Evolutionary conservation across 78 protist species (phyloP).

Genomic region (Dictyostelium brefeldianum): DNA sequence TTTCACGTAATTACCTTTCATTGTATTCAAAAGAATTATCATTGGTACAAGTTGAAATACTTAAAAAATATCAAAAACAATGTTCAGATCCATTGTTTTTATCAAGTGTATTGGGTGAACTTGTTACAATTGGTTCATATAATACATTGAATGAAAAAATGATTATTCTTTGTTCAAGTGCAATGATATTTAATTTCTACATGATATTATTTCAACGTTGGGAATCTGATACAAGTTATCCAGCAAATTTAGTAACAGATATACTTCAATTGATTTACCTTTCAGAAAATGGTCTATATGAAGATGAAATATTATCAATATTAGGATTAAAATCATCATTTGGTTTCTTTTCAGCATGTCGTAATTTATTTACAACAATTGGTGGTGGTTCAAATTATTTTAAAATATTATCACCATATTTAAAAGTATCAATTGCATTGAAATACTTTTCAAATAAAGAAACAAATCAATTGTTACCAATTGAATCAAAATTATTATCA

Average conservation of each 20-base stretch:
- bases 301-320: slow-evolving; percentile 28
- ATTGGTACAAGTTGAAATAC: slow-evolving; percentile 17
- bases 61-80: background rate
- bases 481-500: background rate
- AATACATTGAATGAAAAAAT: slow-evolving; percentile 31
- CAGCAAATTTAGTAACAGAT: background rate
- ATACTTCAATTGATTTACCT: background rate
- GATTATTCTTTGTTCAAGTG: background rate
- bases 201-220: background rate
- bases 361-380: slow-evolving; percentile 14
- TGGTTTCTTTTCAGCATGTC: slow-evolving; percentile 46
- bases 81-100: slow-evolving; percentile 38
- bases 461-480: background rate
- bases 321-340: background rate
- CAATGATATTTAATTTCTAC: background rate
- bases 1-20: background rate
- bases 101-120: slow-evolving; percentile 32
- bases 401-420: background rate
- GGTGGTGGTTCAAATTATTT: slow-evolving; percentile 16
- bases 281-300: slow-evolving; percentile 43
- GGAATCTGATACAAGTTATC: slow-evolving; percentile 33
- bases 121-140: slow-evolving; percentile 34
- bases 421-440: slow-evolving; percentile 7
- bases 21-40: background rate
- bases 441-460: background rate